Percentiles rank a stretch among this genome's conserved stretches.
These are phyloP conservation scores for Dillenia suffruticosa DNA, from an alignment of 164 flowering plant species.

Conservation along the genomic window DNA sequence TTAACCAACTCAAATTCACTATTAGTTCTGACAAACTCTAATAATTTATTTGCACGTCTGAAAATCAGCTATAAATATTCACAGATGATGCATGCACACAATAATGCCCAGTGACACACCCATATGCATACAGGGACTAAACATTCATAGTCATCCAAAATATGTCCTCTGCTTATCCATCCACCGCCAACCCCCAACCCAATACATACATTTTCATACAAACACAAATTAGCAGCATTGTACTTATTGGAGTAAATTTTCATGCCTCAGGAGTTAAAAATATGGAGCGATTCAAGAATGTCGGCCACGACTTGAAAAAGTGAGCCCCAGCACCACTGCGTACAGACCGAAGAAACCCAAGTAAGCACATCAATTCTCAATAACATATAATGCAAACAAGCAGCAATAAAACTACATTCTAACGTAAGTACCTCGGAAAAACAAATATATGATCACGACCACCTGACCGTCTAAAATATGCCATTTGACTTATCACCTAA, in stretches of 20 bases:
- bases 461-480: conserved; percentile 81
- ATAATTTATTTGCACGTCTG: no score
- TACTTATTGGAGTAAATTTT: no score
- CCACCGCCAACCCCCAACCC: no score
- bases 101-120: no score
- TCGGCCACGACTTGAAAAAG: conserved; percentile 90
- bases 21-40: no score
- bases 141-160: background rate
- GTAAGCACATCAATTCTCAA: conserved; percentile 2
- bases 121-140: background rate
- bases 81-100: no score
- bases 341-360: conserved; percentile 5
- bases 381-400: background rate
- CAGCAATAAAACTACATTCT: background rate
- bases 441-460: conserved; percentile 92
- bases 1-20: no score
- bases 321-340: conserved; percentile 97
- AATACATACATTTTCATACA: no score
- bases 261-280: conserved; percentile 94
- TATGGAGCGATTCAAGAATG: conserved; percentile 80
- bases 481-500: conserved; percentile 94
- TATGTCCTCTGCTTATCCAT: background rate
- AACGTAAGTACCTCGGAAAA: conserved; percentile 72
- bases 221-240: no score
- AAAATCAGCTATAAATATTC: no score